A percentile compares a stretch with the other conserved stretches of the same genome.
phyloP scores from a whole-genome alignment of 2,329 filamentous ascomycete genomes.

The Fusarium staphyleae region DNA sequence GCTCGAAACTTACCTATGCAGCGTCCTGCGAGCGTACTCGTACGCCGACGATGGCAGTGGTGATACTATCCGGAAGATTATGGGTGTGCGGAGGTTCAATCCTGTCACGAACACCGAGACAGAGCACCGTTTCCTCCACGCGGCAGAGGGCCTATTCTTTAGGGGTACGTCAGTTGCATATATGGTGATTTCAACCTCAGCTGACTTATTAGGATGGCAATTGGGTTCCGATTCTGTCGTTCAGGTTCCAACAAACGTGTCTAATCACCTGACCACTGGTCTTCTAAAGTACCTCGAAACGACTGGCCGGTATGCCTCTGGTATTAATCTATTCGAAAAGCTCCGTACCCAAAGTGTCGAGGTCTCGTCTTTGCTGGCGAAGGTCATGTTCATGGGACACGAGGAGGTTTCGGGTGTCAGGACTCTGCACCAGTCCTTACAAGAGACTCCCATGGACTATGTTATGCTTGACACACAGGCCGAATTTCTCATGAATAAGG shows the following conservation, averaged over 20 bases:
- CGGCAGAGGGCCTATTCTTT: slow-evolving; percentile 95
- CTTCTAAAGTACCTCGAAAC: slow-evolving; percentile 94
- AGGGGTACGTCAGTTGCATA: slow-evolving; percentile 64
- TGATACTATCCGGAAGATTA: slow-evolving; percentile 93
- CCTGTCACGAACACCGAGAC: slow-evolving; percentile 98
- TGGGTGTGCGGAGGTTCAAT: slow-evolving; percentile 96
- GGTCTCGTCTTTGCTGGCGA: slow-evolving; percentile 89
- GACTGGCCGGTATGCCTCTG: slow-evolving; percentile 90
- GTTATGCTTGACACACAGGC: slow-evolving; percentile 95
- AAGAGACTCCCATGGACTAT: slow-evolving; percentile 96
- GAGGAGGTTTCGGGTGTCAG: slow-evolving; percentile 97
- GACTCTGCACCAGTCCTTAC: slow-evolving; percentile 84
- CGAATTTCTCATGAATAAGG: slow-evolving; percentile 88
- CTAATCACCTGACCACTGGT: slow-evolving; percentile 93
- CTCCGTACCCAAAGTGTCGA: slow-evolving; percentile 89
- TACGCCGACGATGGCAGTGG: slow-evolving; percentile 96
- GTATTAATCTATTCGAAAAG: slow-evolving; percentile 98
- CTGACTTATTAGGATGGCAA: slow-evolving; percentile 75
- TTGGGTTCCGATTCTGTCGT: slow-evolving; percentile 96
- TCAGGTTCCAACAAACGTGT: slow-evolving; percentile 95
- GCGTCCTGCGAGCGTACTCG: slow-evolving; percentile 90
- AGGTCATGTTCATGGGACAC: slow-evolving; percentile 91
- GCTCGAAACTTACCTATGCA: slow-evolving; percentile 97
- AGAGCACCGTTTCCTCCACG: slow-evolving; percentile 93
- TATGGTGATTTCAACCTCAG: background rate